phyloP scores from a whole-genome alignment of 2,329 filamentous ascomycete genomes.

The Ophiostoma novo-ulmi region DNA sequence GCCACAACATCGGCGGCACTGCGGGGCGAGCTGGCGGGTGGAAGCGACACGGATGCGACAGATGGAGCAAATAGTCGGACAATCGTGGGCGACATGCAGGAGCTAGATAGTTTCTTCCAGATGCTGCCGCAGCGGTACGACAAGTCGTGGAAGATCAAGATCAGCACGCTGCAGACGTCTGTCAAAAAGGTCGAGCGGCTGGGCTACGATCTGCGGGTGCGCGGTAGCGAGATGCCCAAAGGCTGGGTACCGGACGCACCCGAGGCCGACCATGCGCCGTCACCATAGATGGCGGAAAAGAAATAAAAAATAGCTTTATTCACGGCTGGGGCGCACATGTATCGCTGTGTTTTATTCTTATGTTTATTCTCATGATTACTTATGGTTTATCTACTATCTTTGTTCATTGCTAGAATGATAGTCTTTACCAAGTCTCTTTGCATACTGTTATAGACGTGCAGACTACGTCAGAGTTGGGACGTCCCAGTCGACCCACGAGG shows the following conservation, averaged over 20 bases:
- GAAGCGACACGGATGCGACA: slow-evolving; percentile 28
- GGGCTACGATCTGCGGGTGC: slow-evolving; percentile 79
- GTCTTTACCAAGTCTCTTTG: not conserved
- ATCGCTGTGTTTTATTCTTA: not conserved
- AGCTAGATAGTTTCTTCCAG: slow-evolving; percentile 71
- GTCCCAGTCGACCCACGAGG: not conserved
- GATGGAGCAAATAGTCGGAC: slow-evolving; percentile 39
- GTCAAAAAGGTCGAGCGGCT: slow-evolving; percentile 92
- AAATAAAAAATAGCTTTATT: not conserved
- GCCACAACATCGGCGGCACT: slow-evolving; percentile 84
- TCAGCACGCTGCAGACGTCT: slow-evolving; percentile 77
- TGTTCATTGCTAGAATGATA: no score
- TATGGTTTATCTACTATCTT: no score
- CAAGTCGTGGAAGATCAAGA: slow-evolving; percentile 66
- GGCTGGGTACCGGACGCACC: slow-evolving; percentile 81
- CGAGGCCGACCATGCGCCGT: slow-evolving; percentile 15
- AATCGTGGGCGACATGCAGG: slow-evolving; percentile 75
- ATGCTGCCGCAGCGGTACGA: slow-evolving; percentile 57
- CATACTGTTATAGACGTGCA: no score
- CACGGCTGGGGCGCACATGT: not conserved
- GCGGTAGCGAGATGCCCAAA: slow-evolving; percentile 81
- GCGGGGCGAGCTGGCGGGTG: slow-evolving; percentile 50
- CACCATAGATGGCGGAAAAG: not conserved
- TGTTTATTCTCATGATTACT: not conserved
- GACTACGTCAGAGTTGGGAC: not conserved